These are phyloP conservation scores for Solanum commersonii DNA, from an alignment of 257 asterid species.

Conservation along the genomic window DNA sequence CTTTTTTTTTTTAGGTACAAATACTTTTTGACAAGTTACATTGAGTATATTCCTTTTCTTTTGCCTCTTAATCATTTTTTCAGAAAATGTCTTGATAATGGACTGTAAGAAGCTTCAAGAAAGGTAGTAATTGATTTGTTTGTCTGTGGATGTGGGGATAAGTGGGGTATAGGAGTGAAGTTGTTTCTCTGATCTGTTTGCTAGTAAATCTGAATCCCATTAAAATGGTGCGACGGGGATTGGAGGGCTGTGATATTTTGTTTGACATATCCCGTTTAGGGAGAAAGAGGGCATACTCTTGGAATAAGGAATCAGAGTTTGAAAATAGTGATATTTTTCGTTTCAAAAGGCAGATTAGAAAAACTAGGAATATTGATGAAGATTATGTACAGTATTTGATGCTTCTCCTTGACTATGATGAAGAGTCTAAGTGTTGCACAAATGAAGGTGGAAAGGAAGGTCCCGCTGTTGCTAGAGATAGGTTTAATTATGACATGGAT, in stretches of 20 bases:
- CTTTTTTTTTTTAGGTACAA: neutral
- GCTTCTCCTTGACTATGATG: neutral
- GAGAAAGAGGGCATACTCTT: neutral
- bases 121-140: neutral
- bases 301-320: neutral
- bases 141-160: neutral
- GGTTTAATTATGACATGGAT: neutral
- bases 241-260: neutral
- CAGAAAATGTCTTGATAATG: neutral
- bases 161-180: neutral
- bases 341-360: neutral
- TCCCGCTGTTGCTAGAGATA: neutral
- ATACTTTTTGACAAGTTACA: neutral
- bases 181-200: slow-evolving; percentile 1
- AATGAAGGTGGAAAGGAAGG: neutral
- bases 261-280: neutral
- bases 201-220: neutral
- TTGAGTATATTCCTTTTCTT: neutral
- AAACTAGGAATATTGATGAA: neutral
- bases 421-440: neutral
- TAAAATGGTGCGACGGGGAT: neutral
- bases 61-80: neutral
- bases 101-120: neutral
- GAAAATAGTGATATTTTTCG: neutral
- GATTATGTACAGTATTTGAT: neutral